Conservation (phyloP, 345 rosid genomes). For the Brassica nigra region DNA sequence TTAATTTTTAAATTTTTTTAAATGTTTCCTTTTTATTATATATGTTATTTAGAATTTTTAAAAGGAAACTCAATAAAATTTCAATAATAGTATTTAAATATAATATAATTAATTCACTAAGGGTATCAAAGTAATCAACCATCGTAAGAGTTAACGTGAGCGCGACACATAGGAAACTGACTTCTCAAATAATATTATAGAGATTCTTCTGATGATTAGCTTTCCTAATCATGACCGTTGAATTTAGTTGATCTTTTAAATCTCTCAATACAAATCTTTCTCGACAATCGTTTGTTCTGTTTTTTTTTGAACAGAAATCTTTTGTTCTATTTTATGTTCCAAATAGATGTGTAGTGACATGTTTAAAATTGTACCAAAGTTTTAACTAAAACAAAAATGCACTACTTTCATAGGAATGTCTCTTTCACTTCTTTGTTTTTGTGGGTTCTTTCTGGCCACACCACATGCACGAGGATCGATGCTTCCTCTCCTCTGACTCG, state of each 20-base stretch:
- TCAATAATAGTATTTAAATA: too few relatives aligned
- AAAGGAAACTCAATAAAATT: too few relatives aligned
- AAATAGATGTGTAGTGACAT: neutral
- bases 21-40: too few relatives aligned
- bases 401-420: conserved; percentile 6
- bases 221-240: neutral
- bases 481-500: conserved; percentile 23
- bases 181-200: too few relatives aligned
- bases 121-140: too few relatives aligned
- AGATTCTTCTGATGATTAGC: neutral
- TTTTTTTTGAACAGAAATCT: neutral
- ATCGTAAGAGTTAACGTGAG: too few relatives aligned
- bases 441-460: conserved; percentile 28
- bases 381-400: neutral
- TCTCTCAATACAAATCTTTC: neutral
- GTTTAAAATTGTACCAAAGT: neutral
- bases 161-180: too few relatives aligned
- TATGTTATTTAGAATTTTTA: too few relatives aligned
- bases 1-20: too few relatives aligned
- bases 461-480: conserved; percentile 35
- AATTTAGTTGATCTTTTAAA: neutral
- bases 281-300: neutral
- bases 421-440: conserved; percentile 16
- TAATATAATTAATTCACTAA: too few relatives aligned
- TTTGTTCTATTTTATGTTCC: neutral